phyloP scores from a whole-genome alignment of 106 monocot species.

The Acanthochlamys bracteata region DNA sequence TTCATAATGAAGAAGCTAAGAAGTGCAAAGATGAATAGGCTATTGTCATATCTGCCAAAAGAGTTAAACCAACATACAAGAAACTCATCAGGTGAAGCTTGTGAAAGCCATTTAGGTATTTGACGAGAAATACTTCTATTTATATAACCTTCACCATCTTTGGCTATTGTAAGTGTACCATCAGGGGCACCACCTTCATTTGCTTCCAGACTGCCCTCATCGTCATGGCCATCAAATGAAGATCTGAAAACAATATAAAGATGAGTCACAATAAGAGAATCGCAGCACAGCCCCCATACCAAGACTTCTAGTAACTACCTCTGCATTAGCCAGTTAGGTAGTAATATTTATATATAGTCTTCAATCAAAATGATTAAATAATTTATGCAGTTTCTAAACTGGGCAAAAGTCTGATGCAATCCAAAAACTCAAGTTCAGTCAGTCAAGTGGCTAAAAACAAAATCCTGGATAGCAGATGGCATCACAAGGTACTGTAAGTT shows the following conservation, averaged over 20 bases:
- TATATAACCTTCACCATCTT: conserved; percentile 27
- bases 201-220: conserved; percentile 58
- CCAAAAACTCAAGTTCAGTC: too few species aligned
- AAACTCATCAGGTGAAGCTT: conserved; percentile 92
- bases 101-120: conserved; percentile 77
- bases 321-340: too few species aligned
- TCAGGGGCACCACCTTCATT: conserved; percentile 34
- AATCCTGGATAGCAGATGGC: too few species aligned
- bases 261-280: background rate
- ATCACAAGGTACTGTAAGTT: too few species aligned
- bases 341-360: too few species aligned
- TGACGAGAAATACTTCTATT: conserved; percentile 41
- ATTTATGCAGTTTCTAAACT: too few species aligned
- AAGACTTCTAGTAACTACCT: too few species aligned
- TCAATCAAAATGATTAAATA: too few species aligned
- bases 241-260: conserved; percentile 42
- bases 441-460: too few species aligned
- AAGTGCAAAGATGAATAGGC: background rate
- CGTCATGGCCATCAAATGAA: conserved; percentile 87
- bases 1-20: background rate
- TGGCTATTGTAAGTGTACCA: conserved; percentile 20
- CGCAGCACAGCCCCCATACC: background rate
- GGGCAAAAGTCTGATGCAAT: too few species aligned
- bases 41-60: conserved; percentile 1
- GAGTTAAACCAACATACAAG: conserved; percentile 40